Conservation (phyloP, 2,329 filamentous ascomycete species). For the Penicillium nordicum region DNA sequence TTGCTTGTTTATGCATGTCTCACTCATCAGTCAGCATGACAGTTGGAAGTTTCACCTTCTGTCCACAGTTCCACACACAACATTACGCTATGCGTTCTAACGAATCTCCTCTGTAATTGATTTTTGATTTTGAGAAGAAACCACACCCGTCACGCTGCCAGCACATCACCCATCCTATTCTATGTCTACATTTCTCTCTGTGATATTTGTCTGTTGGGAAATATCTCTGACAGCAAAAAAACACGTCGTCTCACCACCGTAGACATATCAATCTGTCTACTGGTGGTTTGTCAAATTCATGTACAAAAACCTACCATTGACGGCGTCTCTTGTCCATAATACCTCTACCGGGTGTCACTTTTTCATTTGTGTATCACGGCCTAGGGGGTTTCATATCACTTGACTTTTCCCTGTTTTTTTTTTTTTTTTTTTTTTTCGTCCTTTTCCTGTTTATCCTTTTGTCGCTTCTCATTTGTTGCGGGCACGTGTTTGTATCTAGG, state of each 20-base stretch:
- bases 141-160: neutral
- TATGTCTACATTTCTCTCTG: neutral
- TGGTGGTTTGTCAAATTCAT: neutral
- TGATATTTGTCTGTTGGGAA: neutral
- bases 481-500: slow-evolving; percentile 1
- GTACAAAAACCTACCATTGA: slow-evolving; percentile 9
- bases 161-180: neutral
- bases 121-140: neutral
- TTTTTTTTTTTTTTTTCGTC: neutral
- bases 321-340: slow-evolving; percentile 4
- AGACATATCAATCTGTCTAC: neutral
- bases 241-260: neutral
- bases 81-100: neutral
- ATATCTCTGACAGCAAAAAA: neutral
- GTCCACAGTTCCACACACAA: neutral
- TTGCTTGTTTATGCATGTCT: neutral
- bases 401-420: neutral
- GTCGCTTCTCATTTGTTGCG: neutral
- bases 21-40: neutral
- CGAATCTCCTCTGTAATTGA: slow-evolving; percentile 3
- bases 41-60: neutral
- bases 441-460: neutral
- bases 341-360: neutral
- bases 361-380: neutral
- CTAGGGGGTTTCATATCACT: neutral